These are phyloP conservation scores for Farysia itapuensis DNA, from an alignment of 1,284 basidiomycete genomes.

Conservation along the genomic window DNA sequence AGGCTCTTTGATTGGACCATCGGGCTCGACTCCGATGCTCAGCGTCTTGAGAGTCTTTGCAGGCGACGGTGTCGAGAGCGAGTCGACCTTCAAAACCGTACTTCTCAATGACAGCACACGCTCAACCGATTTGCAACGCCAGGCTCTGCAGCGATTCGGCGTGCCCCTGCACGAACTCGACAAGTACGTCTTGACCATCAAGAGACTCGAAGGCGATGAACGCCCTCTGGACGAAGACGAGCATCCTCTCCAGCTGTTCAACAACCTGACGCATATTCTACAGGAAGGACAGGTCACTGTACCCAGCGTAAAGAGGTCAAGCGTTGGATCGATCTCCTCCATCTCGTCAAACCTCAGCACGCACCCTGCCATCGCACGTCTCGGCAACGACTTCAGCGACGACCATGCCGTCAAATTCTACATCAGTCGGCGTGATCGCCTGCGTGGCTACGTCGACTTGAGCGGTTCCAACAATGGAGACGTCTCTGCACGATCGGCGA, in stretches of 20 bases:
- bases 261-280: constrained; percentile 70
- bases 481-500: constrained; percentile 18
- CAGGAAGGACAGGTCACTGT: constrained; percentile 65
- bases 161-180: constrained; percentile 63
- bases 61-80: constrained; percentile 75
- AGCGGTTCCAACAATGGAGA: constrained; percentile 9
- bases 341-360: constrained; percentile 84
- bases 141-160: constrained; percentile 90
- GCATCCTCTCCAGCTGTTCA: constrained; percentile 82
- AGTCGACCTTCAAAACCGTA: constrained; percentile 97
- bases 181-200: constrained; percentile 82
- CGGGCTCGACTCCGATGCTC: constrained; percentile 72
- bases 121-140: constrained; percentile 78
- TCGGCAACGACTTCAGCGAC: constrained; percentile 92
- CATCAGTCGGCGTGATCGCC: constrained; percentile 66
- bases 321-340: constrained; percentile 88
- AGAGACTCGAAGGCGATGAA: constrained; percentile 80
- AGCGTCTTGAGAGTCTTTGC: constrained; percentile 94
- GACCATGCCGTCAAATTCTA: constrained; percentile 96
- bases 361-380: constrained; percentile 87
- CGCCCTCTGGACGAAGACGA: constrained; percentile 72
- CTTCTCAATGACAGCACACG: constrained; percentile 83
- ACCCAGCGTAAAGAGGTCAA: constrained; percentile 76
- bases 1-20: constrained; percentile 57
- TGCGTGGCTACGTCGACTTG: constrained; percentile 26